A percentile compares a stretch with the other conserved stretches of the same genome.
phyloP scores from a whole-genome alignment of 2,329 filamentous ascomycete species.

The Ceratocystis albifundus region DNA sequence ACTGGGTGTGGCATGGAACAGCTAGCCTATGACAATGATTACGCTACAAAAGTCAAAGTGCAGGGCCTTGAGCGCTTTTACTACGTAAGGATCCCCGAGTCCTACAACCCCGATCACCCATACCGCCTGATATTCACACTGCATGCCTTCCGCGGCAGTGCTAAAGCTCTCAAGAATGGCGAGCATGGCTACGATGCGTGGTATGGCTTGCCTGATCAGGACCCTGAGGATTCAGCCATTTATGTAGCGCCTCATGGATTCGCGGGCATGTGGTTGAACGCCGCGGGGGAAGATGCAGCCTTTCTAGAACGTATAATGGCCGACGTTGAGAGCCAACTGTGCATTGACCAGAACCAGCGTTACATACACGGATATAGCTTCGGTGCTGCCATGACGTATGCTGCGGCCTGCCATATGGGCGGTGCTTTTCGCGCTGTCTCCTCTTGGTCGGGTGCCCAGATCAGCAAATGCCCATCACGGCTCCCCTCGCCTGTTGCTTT shows the following conservation, averaged over 20 bases:
- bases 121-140: conserved; percentile 35
- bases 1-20: conserved; percentile 31
- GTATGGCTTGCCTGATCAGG: conserved; percentile 33
- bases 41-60: conserved; percentile 30
- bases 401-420: conserved; percentile 33
- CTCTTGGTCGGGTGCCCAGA: conserved; percentile 28
- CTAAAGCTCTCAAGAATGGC: conserved; percentile 30
- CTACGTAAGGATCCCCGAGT: conserved; percentile 31
- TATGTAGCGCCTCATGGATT: conserved; percentile 35
- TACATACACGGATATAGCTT: conserved; percentile 37
- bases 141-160: conserved; percentile 33
- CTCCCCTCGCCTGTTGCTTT: conserved; percentile 30
- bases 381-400: conserved; percentile 35
- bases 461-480: conserved; percentile 30
- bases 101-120: conserved; percentile 32
- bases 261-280: conserved; percentile 34
- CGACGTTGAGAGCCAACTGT: conserved; percentile 33
- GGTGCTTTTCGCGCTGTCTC: conserved; percentile 31
- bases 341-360: conserved; percentile 33
- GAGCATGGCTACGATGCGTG: conserved; percentile 28
- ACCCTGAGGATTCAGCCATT: conserved; percentile 30
- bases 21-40: conserved; percentile 27
- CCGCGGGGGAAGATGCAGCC: conserved; percentile 32
- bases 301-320: conserved; percentile 34
- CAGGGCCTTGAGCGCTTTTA: conserved; percentile 32